These are phyloP conservation scores for Rhizoclosmatium globosum DNA, from an alignment of 192 early-diverging fungal species.

Conservation along the genomic window DNA sequence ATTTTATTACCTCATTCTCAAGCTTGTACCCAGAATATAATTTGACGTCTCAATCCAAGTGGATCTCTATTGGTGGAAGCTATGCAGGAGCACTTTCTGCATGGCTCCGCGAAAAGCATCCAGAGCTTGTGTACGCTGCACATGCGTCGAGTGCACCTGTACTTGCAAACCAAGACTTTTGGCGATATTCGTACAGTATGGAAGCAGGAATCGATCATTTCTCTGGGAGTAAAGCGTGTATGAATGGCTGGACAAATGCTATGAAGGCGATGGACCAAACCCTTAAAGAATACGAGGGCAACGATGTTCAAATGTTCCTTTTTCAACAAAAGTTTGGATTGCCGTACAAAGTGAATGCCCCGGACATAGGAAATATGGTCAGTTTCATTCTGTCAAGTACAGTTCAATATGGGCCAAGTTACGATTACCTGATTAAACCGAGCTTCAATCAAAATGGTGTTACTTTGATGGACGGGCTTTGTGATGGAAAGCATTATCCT, in stretches of 20 bases:
- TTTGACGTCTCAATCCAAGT: background rate
- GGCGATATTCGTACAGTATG: slow-evolving; percentile 31
- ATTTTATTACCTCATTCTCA: slow-evolving; percentile 11
- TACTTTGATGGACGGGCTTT: slow-evolving; percentile 1
- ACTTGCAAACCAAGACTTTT: slow-evolving; percentile 5
- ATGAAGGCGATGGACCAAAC: background rate
- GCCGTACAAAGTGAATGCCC: background rate
- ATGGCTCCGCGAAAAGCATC: slow-evolving; percentile 19
- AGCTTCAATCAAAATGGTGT: background rate
- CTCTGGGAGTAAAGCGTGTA: slow-evolving; percentile 2
- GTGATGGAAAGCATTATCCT: slow-evolving; percentile 5
- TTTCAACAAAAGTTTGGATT: slow-evolving; percentile 24
- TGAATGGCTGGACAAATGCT: slow-evolving; percentile 28
- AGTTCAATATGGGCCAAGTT: slow-evolving; percentile 16
- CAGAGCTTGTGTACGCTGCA: slow-evolving; percentile 17
- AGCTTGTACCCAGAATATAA: slow-evolving; percentile 16
- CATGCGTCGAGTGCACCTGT: slow-evolving; percentile 34
- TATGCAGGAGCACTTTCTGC: slow-evolving; percentile 19
- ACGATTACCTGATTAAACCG: background rate
- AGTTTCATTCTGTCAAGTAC: background rate
- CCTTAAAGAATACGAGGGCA: background rate
- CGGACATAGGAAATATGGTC: slow-evolving; percentile 14
- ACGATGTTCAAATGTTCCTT: background rate
- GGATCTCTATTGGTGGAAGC: slow-evolving; percentile 24
- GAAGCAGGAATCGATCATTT: slow-evolving; percentile 18